Conservation (phyloP, 345 rosid genomes). For the Heritiera littoralis region DNA sequence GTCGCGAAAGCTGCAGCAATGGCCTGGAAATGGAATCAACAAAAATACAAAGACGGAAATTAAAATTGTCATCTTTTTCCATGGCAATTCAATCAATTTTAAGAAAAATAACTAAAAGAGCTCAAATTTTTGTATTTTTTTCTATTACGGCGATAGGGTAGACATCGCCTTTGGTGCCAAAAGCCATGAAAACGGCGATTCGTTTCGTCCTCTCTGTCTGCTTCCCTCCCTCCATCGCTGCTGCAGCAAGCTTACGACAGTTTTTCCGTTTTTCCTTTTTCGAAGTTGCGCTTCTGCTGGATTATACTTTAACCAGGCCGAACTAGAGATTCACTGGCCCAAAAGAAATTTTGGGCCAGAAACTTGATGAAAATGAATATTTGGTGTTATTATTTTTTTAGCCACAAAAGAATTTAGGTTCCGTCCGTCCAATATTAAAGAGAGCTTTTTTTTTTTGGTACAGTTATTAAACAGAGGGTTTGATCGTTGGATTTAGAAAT, state of each 20-base stretch:
- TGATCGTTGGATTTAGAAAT: no score
- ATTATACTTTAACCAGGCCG: background rate
- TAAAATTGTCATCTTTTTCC: background rate
- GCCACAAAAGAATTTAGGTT: no score
- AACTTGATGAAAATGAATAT: no score
- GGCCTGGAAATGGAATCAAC: slow-evolving; percentile 60
- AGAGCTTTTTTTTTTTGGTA: no score
- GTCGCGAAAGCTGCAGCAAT: slow-evolving; percentile 72
- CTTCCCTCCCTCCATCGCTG: slow-evolving; percentile 4
- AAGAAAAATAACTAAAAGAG: background rate
- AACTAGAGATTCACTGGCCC: background rate
- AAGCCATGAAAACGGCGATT: slow-evolving; percentile 76
- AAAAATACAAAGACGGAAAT: background rate
- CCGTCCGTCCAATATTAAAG: no score
- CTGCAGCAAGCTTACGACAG: background rate
- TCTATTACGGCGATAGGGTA: slow-evolving; percentile 70
- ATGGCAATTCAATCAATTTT: background rate
- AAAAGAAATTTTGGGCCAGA: background rate
- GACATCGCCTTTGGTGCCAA: slow-evolving; percentile 86
- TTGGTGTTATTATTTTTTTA: no score
- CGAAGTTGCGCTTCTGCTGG: background rate
- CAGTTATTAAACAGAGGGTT: no score
- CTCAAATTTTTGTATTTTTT: background rate
- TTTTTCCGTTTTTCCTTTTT: background rate
- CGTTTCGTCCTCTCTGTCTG: slow-evolving; percentile 41